Evolutionary conservation across 768 basidiomycete species (phyloP).

Genomic region (Tulasnella sp.): DNA sequence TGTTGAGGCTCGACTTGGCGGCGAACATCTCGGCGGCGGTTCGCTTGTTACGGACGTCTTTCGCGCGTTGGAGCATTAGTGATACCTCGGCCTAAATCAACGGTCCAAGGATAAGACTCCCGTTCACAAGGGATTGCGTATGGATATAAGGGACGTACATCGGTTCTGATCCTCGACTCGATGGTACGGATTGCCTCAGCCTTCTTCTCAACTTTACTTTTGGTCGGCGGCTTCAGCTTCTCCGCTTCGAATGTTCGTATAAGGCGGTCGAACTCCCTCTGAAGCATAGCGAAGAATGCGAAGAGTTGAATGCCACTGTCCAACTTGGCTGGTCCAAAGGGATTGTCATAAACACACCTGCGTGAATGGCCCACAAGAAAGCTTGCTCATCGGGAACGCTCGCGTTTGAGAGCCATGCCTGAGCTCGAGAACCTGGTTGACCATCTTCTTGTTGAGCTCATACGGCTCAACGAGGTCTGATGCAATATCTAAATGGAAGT

Average conservation of each 20-base stretch:
- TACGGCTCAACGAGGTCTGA: conserved; percentile 53
- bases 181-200: conserved; percentile 49
- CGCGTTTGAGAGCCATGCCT: conserved; percentile 61
- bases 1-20: conserved; percentile 45
- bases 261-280: conserved; percentile 70
- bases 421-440: conserved; percentile 61
- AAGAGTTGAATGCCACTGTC: not conserved
- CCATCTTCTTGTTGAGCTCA: conserved; percentile 51
- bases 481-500: conserved; percentile 37
- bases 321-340: too few species aligned
- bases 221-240: conserved; percentile 55
- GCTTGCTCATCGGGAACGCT: conserved; percentile 68
- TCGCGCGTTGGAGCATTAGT: conserved; percentile 67
- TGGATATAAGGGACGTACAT: conserved; percentile 40
- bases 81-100: conserved; percentile 60
- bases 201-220: conserved; percentile 57
- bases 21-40: conserved; percentile 24
- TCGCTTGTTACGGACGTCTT: conserved; percentile 28
- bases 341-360: conserved; percentile 55
- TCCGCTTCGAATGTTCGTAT: conserved; percentile 36
- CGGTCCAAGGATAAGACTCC: not conserved
- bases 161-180: conserved; percentile 56
- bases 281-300: conserved; percentile 12
- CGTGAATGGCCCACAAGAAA: conserved; percentile 63
- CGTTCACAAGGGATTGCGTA: not conserved